These are phyloP conservation scores for Pseudogymnoascus sp. DNA, from an alignment of 2,329 filamentous ascomycete genomes.

Conservation along the genomic window DNA sequence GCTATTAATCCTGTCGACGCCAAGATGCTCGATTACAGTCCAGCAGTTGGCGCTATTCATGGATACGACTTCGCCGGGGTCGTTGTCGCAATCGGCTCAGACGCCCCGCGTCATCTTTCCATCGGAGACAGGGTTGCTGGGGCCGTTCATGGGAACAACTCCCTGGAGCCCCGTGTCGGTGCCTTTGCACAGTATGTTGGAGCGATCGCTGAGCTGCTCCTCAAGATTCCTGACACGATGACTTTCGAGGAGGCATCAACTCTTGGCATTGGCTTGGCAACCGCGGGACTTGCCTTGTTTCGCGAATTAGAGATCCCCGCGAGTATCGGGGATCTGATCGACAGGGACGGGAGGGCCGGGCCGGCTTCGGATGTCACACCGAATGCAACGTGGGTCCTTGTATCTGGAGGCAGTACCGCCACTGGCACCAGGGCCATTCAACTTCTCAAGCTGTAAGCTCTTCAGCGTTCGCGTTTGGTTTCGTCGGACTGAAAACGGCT, in stretches of 20 bases:
- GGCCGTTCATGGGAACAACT: conserved; percentile 22
- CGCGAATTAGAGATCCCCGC: conserved; percentile 16
- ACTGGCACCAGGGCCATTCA: conserved; percentile 38
- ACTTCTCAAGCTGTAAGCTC: conserved; percentile 28
- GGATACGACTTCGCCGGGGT: conserved; percentile 41
- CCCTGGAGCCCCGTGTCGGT: conserved; percentile 20
- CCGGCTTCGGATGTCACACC: neutral
- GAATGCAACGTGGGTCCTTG: conserved; percentile 28
- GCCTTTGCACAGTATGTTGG: conserved; percentile 37
- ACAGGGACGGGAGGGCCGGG: neutral
- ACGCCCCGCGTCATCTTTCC: conserved; percentile 30
- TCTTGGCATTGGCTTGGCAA: conserved; percentile 21
- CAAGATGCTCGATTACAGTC: conserved; percentile 23
- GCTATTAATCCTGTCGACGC: conserved; percentile 27
- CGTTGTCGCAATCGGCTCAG: conserved; percentile 37
- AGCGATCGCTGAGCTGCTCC: conserved; percentile 31
- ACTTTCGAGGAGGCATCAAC: conserved; percentile 22
- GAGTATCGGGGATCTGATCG: conserved; percentile 11
- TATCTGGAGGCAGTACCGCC: conserved; percentile 38
- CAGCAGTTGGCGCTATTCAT: conserved; percentile 18
- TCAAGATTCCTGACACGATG: conserved; percentile 24
- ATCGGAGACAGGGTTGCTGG: conserved; percentile 42
- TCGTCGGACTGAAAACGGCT: neutral
- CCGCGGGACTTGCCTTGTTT: conserved; percentile 18
- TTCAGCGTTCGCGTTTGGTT: neutral